Conservation (phyloP, 2,329 filamentous ascomycete genomes). For the Colletotrichum magnum region DNA sequence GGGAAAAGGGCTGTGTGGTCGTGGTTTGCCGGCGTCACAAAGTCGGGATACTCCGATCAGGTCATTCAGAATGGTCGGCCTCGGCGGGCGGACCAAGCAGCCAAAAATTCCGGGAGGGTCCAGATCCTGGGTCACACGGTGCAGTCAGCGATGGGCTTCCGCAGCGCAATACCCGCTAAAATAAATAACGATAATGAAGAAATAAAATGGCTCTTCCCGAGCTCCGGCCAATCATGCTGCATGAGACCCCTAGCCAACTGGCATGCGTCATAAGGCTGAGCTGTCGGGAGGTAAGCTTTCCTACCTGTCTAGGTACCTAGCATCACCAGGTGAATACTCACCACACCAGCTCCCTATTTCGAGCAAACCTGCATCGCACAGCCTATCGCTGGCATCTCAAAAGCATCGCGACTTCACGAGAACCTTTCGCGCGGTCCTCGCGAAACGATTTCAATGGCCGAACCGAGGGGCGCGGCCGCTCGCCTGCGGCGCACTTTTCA, state of each 20-base stretch:
- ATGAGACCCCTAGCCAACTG: conserved; percentile 4
- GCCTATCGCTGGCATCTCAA: not conserved
- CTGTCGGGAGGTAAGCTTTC: not conserved
- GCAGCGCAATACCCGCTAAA: not conserved
- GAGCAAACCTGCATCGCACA: not conserved
- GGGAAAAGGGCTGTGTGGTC: not conserved
- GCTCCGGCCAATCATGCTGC: conserved; percentile 25
- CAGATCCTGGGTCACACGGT: not conserved
- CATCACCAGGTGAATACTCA: conserved; percentile 15
- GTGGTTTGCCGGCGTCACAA: conserved; percentile 10
- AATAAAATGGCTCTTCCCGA: not conserved
- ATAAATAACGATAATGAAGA: conserved; percentile 1
- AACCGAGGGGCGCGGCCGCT: conserved; percentile 56
- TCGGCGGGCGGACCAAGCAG: conserved; percentile 32
- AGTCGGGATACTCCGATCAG: conserved; percentile 35
- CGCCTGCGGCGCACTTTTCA: conserved; percentile 83
- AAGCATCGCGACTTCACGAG: not conserved
- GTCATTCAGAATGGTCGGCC: conserved; percentile 27
- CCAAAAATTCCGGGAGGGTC: conserved; percentile 18
- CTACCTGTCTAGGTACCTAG: not conserved
- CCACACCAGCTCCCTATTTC: not conserved
- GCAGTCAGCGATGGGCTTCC: not conserved
- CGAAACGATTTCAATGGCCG: conserved; percentile 29
- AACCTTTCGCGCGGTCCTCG: not conserved
- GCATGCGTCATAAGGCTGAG: conserved; percentile 39